A percentile compares a stretch with the other conserved stretches of the same genome.
These are phyloP conservation scores for Neofusicoccum parvum DNA, from an alignment of 2,329 filamentous ascomycete species.

Conservation along the genomic window DNA sequence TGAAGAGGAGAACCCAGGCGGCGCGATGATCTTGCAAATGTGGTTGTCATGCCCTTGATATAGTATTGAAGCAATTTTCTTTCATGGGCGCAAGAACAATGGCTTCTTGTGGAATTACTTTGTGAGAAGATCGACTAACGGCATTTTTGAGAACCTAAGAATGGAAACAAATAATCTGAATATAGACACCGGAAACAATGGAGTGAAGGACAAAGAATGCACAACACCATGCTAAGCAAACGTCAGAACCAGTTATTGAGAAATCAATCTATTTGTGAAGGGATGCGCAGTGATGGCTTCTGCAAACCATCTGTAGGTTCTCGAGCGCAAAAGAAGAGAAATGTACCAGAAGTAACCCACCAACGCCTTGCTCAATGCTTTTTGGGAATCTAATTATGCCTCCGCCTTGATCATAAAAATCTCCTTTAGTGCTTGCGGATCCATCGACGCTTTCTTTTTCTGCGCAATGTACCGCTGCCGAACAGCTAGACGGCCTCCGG, in stretches of 20 bases:
- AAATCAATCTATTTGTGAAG: background rate
- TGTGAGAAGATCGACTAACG: background rate
- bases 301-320: background rate
- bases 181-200: background rate
- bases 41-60: background rate
- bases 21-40: background rate
- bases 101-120: background rate
- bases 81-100: background rate
- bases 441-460: constrained; percentile 80
- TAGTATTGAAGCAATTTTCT: background rate
- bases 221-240: background rate
- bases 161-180: background rate
- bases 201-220: background rate
- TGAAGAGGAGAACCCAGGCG: background rate
- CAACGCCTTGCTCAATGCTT: constrained; percentile 21
- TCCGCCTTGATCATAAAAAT: constrained; percentile 69
- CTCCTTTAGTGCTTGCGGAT: constrained; percentile 83
- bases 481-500: constrained; percentile 68
- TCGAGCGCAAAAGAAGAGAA: background rate
- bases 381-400: constrained; percentile 19
- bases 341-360: background rate
- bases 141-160: background rate
- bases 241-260: too few species aligned
- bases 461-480: constrained; percentile 83
- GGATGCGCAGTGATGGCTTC: too few species aligned